These are phyloP conservation scores for Stachybotrys chlorohalonatus DNA, from an alignment of 2,329 filamentous ascomycete species.

Conservation along the genomic window DNA sequence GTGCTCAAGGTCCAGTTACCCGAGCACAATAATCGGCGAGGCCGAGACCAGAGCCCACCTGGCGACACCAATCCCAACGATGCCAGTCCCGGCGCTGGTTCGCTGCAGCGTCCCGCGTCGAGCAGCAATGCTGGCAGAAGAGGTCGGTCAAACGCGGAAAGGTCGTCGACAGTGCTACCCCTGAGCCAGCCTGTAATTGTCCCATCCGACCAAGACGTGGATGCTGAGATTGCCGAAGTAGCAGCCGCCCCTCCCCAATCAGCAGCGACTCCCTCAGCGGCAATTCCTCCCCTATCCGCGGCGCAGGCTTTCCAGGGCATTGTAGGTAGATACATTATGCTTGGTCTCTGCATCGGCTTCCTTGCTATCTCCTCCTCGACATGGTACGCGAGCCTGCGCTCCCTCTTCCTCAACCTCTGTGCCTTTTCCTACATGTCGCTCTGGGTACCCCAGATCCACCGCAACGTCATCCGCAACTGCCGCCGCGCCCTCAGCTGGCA, in stretches of 20 bases:
- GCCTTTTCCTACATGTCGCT: constrained; percentile 75
- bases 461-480: constrained; percentile 85
- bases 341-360: constrained; percentile 47
- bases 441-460: constrained; percentile 86
- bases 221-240: constrained; percentile 46
- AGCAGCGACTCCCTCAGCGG: constrained; percentile 5
- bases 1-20: constrained; percentile 49
- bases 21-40: constrained; percentile 44
- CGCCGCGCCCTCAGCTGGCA: constrained; percentile 86
- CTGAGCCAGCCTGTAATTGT: constrained; percentile 43
- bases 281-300: constrained; percentile 15
- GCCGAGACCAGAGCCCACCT: constrained; percentile 12
- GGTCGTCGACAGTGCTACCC: constrained; percentile 17
- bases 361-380: constrained; percentile 50
- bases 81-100: constrained; percentile 13
- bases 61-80: constrained; percentile 11
- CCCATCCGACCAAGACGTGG: constrained; percentile 55
- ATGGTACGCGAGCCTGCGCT: constrained; percentile 48
- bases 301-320: constrained; percentile 43
- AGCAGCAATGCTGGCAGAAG: background rate
- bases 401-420: constrained; percentile 52
- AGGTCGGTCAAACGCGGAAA: background rate
- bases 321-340: constrained; percentile 47
- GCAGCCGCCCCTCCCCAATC: constrained; percentile 24
- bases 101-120: constrained; percentile 7